phyloP scores from a whole-genome alignment of 768 basidiomycete species.

The Agrocybe pediades region DNA sequence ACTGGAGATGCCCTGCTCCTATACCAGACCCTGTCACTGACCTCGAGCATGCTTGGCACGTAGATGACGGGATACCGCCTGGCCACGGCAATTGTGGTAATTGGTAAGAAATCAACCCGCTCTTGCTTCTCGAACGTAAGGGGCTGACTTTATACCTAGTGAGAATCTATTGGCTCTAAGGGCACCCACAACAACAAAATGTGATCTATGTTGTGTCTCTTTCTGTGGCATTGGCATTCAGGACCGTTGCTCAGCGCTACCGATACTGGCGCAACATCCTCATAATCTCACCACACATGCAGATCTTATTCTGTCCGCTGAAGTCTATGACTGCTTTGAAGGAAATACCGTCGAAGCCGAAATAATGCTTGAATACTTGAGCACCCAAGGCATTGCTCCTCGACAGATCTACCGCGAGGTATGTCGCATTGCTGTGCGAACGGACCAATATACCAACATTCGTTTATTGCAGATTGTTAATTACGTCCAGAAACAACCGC shows the following conservation, averaged over 20 bases:
- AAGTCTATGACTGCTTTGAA: constrained; percentile 81
- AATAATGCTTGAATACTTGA: constrained; percentile 80
- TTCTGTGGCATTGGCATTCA: constrained; percentile 85
- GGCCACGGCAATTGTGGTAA: constrained; percentile 83
- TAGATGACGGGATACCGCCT: constrained; percentile 77
- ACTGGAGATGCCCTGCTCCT: constrained; percentile 82
- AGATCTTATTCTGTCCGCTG: constrained; percentile 78
- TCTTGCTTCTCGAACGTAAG: not conserved
- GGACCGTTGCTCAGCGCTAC: constrained; percentile 66
- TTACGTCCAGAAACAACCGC: constrained; percentile 60
- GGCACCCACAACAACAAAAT: constrained; percentile 79
- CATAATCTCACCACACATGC: constrained; percentile 66
- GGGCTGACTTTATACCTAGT: constrained; percentile 33
- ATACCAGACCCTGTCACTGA: constrained; percentile 72
- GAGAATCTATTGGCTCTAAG: constrained; percentile 73
- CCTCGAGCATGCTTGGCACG: constrained; percentile 71
- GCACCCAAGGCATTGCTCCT: constrained; percentile 60
- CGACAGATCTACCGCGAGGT: constrained; percentile 80
- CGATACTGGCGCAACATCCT: constrained; percentile 61
- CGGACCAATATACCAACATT: not conserved
- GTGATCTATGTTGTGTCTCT: constrained; percentile 79
- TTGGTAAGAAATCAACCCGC: no score
- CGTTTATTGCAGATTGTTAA: constrained; percentile 54
- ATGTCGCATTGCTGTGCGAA: constrained; percentile 12
- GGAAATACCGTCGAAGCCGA: constrained; percentile 81